Percentiles rank a stretch among this genome's conserved stretches.
phyloP scores from a whole-genome alignment of 495 filamentous ascomycete genomes.

The Penicillium desertorum region DNA sequence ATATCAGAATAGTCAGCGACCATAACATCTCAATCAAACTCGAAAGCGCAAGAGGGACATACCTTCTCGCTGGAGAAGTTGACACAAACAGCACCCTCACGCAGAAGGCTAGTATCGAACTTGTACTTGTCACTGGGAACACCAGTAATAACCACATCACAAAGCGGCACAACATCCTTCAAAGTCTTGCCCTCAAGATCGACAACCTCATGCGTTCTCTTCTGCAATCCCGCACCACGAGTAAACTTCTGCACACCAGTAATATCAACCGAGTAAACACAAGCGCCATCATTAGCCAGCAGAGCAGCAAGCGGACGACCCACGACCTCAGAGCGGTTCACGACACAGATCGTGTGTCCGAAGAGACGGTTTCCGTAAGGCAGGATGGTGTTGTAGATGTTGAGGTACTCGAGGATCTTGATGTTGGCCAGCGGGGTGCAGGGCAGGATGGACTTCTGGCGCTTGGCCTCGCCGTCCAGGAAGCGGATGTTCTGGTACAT shows the following conservation, averaged over 20 bases:
- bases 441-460: conserved; percentile 85
- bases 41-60: conserved; percentile 8
- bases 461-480: conserved; percentile 71
- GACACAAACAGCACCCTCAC: conserved; percentile 90
- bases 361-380: conserved; percentile 91
- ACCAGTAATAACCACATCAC: conserved; percentile 91
- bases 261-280: conserved; percentile 91
- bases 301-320: conserved; percentile 91
- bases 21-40: background rate
- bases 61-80: conserved; percentile 95
- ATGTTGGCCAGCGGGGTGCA: conserved; percentile 94
- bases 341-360: conserved; percentile 87
- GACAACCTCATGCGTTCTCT: conserved; percentile 76
- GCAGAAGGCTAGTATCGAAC: conserved; percentile 75
- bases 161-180: conserved; percentile 76
- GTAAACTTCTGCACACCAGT: conserved; percentile 91
- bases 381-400: conserved; percentile 94
- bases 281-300: conserved; percentile 92
- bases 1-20: conserved; percentile 9
- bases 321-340: conserved; percentile 94
- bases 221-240: conserved; percentile 78
- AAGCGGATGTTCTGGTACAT: conserved; percentile 99
- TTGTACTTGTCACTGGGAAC: conserved; percentile 87
- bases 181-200: conserved; percentile 73
- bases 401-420: conserved; percentile 93